These are phyloP conservation scores for Cardamine occulta DNA, from an alignment of 345 rosid species.

Conservation along the genomic window DNA sequence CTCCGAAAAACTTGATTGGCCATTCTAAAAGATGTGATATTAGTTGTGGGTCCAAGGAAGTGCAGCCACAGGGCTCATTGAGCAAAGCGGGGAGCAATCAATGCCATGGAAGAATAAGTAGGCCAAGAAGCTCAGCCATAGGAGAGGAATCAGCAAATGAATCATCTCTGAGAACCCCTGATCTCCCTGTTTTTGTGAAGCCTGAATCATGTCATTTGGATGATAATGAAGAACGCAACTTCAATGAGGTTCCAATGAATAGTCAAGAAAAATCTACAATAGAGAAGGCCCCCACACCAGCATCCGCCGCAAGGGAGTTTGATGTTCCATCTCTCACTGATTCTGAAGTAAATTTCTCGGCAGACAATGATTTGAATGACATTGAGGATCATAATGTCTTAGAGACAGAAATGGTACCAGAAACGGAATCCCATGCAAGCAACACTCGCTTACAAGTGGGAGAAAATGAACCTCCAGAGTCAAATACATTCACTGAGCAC, in stretches of 20 bases:
- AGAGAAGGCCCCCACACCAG: constrained; percentile 34
- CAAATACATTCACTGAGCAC: constrained; percentile 25
- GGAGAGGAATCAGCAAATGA: constrained; percentile 36
- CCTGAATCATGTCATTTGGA: constrained; percentile 54
- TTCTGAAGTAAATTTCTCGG: constrained; percentile 35
- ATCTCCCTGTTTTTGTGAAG: constrained; percentile 40
- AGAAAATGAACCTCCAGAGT: constrained; percentile 37
- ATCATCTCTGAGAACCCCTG: constrained; percentile 37
- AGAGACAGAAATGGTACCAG: constrained; percentile 32
- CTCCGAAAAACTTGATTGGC: constrained; percentile 21
- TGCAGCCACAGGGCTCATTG: constrained; percentile 22
- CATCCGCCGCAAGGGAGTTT: constrained; percentile 31
- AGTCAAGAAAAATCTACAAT: constrained; percentile 33
- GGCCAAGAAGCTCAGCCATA: constrained; percentile 46
- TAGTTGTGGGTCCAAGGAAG: constrained; percentile 42
- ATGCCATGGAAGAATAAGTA: constrained; percentile 41
- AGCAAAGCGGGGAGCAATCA: constrained; percentile 28
- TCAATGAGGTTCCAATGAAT: constrained; percentile 38
- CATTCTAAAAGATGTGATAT: constrained; percentile 34
- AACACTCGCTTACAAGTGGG: constrained; percentile 35
- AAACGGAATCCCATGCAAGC: constrained; percentile 39
- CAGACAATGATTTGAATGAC: constrained; percentile 33
- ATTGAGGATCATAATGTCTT: constrained; percentile 36
- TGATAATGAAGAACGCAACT: constrained; percentile 42
- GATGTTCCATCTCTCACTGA: constrained; percentile 37